Evolutionary conservation across 805 yeast species (phyloP).

Genomic region (Wickerhamomyces queroliae): DNA sequence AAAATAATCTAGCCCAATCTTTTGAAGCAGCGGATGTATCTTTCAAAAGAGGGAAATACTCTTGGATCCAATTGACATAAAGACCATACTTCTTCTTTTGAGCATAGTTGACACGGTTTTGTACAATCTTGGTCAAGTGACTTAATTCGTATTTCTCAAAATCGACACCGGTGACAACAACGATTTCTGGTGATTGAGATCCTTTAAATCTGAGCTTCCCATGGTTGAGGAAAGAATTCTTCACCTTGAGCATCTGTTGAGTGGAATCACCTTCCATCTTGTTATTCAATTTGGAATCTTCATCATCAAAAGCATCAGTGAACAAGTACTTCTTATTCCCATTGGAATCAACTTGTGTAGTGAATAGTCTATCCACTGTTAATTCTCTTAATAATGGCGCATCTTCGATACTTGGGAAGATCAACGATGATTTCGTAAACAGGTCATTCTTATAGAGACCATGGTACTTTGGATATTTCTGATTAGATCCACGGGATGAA

Average conservation of each 20-base stretch:
- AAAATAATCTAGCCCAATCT: slow-evolving; percentile 58
- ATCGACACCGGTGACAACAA: slow-evolving; percentile 77
- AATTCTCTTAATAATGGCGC: slow-evolving; percentile 55
- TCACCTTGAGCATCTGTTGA: slow-evolving; percentile 35
- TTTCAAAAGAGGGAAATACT: slow-evolving; percentile 60
- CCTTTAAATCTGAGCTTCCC: slow-evolving; percentile 49
- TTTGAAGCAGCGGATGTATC: slow-evolving; percentile 38
- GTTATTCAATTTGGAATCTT: slow-evolving; percentile 33
- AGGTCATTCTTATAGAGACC: slow-evolving; percentile 41
- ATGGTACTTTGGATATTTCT: slow-evolving; percentile 28
- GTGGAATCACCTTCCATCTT: slow-evolving; percentile 26
- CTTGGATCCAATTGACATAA: slow-evolving; percentile 81
- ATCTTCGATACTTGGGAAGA: slow-evolving; percentile 74
- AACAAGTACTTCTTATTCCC: slow-evolving; percentile 28
- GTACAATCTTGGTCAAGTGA: slow-evolving; percentile 63
- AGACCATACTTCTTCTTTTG: slow-evolving; percentile 75
- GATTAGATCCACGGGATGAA: slow-evolving; percentile 2
- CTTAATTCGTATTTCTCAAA: slow-evolving; percentile 57
- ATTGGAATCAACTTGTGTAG: slow-evolving; percentile 40
- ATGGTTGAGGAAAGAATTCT: slow-evolving; percentile 55
- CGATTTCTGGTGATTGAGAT: slow-evolving; percentile 50
- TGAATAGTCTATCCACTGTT: slow-evolving; percentile 45
- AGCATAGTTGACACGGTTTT: slow-evolving; percentile 86
- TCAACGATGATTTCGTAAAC: slow-evolving; percentile 44
- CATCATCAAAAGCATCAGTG: slow-evolving; percentile 30